Conservation (phyloP, 1,284 basidiomycete genomes). For the Phlebopus sp. region DNA sequence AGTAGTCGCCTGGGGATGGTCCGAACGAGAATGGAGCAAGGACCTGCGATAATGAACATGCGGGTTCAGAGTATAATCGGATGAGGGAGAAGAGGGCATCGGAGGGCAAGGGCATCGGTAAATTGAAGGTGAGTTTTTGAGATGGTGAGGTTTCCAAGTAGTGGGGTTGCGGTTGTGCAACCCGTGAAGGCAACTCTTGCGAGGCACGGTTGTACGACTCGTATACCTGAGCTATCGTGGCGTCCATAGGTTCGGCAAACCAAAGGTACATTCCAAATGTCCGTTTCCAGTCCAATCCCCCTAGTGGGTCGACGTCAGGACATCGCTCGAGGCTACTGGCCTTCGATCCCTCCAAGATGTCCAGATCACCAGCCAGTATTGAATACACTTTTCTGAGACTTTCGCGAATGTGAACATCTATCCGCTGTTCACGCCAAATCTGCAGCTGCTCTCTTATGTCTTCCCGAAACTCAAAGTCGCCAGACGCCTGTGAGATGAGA, state of each 20-base stretch:
- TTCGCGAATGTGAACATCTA: conserved; percentile 69
- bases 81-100: conserved; percentile 88
- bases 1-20: conserved; percentile 74
- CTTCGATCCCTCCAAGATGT: conserved; percentile 58
- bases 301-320: conserved; percentile 68
- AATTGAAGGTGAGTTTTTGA: conserved; percentile 33
- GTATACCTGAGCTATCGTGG: conserved; percentile 70
- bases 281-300: conserved; percentile 92
- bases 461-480: conserved; percentile 73
- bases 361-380: conserved; percentile 79
- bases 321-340: conserved; percentile 56
- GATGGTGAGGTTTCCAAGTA: conserved; percentile 48
- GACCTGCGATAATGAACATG: conserved; percentile 59
- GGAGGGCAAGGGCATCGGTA: conserved; percentile 32
- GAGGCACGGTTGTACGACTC: conserved; percentile 61
- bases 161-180: conserved; percentile 71
- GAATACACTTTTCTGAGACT: conserved; percentile 83
- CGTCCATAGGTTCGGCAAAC: conserved; percentile 79
- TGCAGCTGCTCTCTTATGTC: conserved; percentile 80
- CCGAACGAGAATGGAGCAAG: conserved; percentile 74
- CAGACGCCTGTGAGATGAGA: conserved; percentile 86
- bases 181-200: conserved; percentile 39
- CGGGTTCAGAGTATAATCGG: conserved; percentile 70
- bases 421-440: conserved; percentile 80
- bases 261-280: conserved; percentile 90